These are phyloP conservation scores for Penicillium angulare DNA, from an alignment of 495 filamentous ascomycete genomes.

Conservation along the genomic window DNA sequence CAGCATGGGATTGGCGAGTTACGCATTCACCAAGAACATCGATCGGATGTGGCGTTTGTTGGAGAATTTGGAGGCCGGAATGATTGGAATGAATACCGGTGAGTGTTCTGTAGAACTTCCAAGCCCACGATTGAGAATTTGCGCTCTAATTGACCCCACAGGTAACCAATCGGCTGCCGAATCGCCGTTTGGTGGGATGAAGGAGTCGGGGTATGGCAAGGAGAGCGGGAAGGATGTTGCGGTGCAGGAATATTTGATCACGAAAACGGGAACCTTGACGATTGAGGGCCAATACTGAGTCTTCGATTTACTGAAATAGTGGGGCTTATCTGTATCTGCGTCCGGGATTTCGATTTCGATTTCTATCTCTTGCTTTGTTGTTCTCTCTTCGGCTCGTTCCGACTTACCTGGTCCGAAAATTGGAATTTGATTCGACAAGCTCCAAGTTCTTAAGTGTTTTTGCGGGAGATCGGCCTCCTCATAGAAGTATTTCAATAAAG, in stretches of 20 bases:
- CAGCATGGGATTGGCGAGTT: constrained; percentile 67
- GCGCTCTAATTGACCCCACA: not conserved
- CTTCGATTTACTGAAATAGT: not conserved
- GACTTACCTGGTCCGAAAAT: no score
- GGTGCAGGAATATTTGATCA: constrained; percentile 66
- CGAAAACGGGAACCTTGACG: constrained; percentile 68
- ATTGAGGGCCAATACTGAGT: constrained; percentile 42
- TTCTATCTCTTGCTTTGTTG: no score
- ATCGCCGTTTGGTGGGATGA: constrained; percentile 73
- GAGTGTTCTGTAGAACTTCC: constrained; percentile 7
- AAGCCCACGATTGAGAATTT: not conserved
- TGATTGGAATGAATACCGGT: constrained; percentile 73
- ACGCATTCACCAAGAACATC: constrained; percentile 73
- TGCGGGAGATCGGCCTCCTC: no score
- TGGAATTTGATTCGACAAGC: not conserved
- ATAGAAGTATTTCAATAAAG: no score
- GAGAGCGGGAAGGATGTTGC: constrained; percentile 73
- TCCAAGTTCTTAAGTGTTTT: not conserved
- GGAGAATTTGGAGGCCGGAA: constrained; percentile 73
- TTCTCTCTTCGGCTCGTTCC: not conserved
- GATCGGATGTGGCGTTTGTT: constrained; percentile 70
- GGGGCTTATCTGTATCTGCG: not conserved
- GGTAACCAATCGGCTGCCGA: constrained; percentile 68
- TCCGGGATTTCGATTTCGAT: no score
- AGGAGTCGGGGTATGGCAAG: constrained; percentile 75